These are phyloP conservation scores for Aspergillus sp. DNA, from an alignment of 2,329 filamentous ascomycete genomes.

Conservation along the genomic window DNA sequence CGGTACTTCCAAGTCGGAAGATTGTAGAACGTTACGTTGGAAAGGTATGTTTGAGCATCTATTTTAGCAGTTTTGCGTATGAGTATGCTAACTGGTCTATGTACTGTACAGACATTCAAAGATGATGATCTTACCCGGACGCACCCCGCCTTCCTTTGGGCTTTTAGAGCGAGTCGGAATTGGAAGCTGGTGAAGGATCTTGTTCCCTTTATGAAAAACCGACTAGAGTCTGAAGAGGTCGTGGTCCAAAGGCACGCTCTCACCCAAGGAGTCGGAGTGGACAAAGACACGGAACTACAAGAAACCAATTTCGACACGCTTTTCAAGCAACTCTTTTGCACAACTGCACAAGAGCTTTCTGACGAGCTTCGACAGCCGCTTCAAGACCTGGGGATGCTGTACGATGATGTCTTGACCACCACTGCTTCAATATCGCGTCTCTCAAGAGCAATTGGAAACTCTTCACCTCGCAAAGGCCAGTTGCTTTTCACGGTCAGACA, in stretches of 20 bases:
- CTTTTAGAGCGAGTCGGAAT: constrained; percentile 74
- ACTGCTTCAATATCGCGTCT: constrained; percentile 38
- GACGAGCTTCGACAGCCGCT: constrained; percentile 60
- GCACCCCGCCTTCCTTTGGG: constrained; percentile 82
- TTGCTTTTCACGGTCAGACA: constrained; percentile 73
- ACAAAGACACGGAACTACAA: constrained; percentile 47
- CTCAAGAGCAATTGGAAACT: constrained; percentile 22
- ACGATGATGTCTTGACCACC: constrained; percentile 70
- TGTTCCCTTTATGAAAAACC: constrained; percentile 66
- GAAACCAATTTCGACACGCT: constrained; percentile 67
- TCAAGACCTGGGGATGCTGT: constrained; percentile 62
- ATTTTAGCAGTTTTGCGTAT: neutral
- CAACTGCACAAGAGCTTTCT: constrained; percentile 71
- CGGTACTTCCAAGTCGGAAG: constrained; percentile 50
- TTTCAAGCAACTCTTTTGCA: constrained; percentile 79
- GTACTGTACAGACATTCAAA: constrained; percentile 46
- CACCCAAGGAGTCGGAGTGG: constrained; percentile 32
- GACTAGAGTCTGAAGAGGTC: constrained; percentile 53
- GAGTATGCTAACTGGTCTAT: constrained; percentile 13
- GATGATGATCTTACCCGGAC: constrained; percentile 71
- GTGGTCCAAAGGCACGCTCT: constrained; percentile 46
- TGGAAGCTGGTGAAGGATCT: constrained; percentile 67
- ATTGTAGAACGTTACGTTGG: constrained; percentile 75
- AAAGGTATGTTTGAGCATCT: constrained; percentile 41
- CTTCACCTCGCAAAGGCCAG: constrained; percentile 60